Percentiles rank a stretch among this genome's conserved stretches.
Evolutionary conservation across 2,329 filamentous ascomycete genomes (phyloP).

Genomic region (Fusarium pseudocircinatum): DNA sequence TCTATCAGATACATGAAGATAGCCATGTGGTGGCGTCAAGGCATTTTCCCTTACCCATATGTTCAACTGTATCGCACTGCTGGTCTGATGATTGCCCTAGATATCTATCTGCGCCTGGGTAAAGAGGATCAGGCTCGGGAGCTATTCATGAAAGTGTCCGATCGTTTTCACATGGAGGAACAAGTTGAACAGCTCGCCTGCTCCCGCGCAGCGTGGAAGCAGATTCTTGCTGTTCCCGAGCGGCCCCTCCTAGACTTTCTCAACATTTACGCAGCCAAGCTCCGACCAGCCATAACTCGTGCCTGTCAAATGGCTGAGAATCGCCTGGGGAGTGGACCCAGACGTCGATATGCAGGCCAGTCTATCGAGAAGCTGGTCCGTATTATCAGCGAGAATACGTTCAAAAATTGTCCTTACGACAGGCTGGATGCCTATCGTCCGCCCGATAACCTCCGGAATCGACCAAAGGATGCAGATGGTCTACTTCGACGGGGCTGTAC

Average conservation of each 20-base stretch:
- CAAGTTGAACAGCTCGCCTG: slow-evolving; percentile 5
- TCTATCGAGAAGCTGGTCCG: background rate
- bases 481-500: background rate
- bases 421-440: background rate
- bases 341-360: background rate
- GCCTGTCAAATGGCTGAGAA: background rate
- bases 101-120: background rate
- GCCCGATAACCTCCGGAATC: background rate
- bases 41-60: slow-evolving; percentile 22
- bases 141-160: background rate
- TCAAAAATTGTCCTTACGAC: slow-evolving; percentile 1
- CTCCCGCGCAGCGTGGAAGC: background rate
- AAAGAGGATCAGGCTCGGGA: background rate
- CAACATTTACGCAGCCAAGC: slow-evolving; percentile 5
- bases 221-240: background rate
- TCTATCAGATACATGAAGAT: background rate
- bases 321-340: background rate
- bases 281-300: background rate
- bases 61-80: slow-evolving; percentile 23
- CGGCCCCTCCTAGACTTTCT: background rate
- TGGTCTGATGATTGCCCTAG: slow-evolving; percentile 17
- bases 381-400: slow-evolving; percentile 4
- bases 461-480: background rate
- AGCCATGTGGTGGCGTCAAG: slow-evolving; percentile 31
- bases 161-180: background rate